phyloP scores from a whole-genome alignment of 2,329 filamentous ascomycete genomes.

The Neonectria faginata region DNA sequence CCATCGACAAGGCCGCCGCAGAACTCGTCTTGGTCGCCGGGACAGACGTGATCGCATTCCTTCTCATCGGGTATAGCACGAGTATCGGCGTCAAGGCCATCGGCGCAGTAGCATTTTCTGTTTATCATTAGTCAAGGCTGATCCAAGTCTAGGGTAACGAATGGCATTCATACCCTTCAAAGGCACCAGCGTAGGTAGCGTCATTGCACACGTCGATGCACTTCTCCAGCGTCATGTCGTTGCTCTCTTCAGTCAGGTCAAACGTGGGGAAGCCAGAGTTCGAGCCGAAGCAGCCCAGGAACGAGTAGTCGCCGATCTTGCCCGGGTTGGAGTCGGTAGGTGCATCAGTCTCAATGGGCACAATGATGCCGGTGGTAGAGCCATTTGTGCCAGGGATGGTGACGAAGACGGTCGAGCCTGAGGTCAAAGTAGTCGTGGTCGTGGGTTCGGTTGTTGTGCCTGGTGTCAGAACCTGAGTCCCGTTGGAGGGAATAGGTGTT shows the following conservation, averaged over 20 bases:
- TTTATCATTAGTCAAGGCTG: conserved; percentile 8
- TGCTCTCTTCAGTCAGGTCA: conserved; percentile 41
- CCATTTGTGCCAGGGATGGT: conserved; percentile 37
- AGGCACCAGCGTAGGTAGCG: conserved; percentile 55
- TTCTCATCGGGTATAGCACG: conserved; percentile 44
- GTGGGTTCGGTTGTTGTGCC: conserved; percentile 36
- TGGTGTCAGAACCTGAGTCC: background rate
- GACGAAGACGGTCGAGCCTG: conserved; percentile 43
- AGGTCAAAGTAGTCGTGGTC: conserved; percentile 44
- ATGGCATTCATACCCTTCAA: conserved; percentile 38
- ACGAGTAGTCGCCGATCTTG: conserved; percentile 48
- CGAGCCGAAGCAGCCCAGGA: conserved; percentile 59
- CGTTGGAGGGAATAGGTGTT: background rate
- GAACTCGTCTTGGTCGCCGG: conserved; percentile 53
- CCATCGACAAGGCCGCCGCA: conserved; percentile 56
- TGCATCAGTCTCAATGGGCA: conserved; percentile 23
- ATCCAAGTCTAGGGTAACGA: too few species aligned
- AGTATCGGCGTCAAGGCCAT: conserved; percentile 55
- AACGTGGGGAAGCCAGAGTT: conserved; percentile 53
- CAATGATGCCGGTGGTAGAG: conserved; percentile 29
- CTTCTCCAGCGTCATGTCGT: conserved; percentile 54
- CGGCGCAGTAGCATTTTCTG: conserved; percentile 60
- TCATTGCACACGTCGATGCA: conserved; percentile 55
- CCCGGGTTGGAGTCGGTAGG: conserved; percentile 47
- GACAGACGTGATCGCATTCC: conserved; percentile 55